phyloP scores from a whole-genome alignment of 495 filamentous ascomycete species.

The Aspergillus nanangensis region DNA sequence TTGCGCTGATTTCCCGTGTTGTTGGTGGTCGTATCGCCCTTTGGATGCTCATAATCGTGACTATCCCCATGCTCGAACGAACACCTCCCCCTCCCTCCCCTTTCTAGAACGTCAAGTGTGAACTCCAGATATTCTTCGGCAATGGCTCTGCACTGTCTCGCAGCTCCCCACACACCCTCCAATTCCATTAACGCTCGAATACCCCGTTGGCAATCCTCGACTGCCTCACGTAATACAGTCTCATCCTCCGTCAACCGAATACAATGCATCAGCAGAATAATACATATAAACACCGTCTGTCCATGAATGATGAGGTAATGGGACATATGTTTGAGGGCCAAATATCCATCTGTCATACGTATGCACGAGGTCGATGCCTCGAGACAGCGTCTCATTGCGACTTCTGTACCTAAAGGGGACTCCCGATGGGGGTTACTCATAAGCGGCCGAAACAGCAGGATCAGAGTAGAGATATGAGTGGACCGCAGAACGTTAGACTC shows the following conservation, averaged over 20 bases:
- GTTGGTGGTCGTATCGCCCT: too few species aligned
- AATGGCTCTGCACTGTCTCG: not conserved
- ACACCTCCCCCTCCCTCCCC: not conserved
- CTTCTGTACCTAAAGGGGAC: not conserved
- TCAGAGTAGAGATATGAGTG: not conserved
- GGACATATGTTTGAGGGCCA: not conserved
- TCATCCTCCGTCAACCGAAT: not conserved
- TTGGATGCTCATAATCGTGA: too few species aligned
- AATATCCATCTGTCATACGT: not conserved
- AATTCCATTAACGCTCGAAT: not conserved
- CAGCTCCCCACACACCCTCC: not conserved
- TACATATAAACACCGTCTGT: not conserved
- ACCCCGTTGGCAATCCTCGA: not conserved
- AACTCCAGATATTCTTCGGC: not conserved
- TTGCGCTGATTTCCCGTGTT: too few species aligned
- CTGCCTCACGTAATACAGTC: not conserved
- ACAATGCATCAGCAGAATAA: not conserved
- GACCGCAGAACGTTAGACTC: not conserved
- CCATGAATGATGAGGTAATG: not conserved
- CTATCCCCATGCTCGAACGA: not conserved
- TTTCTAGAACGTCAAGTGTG: not conserved
- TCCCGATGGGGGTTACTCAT: not conserved
- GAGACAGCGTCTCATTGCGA: not conserved
- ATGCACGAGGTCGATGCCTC: not conserved
- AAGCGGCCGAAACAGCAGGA: not conserved